Evolutionary conservation across 2,329 filamentous ascomycete species (phyloP), one percentile per base, ranked within the genome.

Genomic region (Uncinocarpus reesii): DNA sequence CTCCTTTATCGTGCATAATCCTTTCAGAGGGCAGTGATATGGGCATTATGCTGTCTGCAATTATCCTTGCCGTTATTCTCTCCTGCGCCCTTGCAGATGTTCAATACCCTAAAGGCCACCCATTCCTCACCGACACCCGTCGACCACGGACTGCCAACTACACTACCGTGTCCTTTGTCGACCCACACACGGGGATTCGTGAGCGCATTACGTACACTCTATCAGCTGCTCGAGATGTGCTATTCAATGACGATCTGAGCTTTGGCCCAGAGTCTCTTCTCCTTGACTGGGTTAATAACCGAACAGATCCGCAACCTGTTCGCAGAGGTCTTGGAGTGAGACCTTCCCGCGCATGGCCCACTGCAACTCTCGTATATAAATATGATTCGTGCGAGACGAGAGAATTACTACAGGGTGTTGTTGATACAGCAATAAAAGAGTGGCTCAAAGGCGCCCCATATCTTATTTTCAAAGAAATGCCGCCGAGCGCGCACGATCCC

Each of bases 361-460:
- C 3, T 41, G 35, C 45, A 11, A 48, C 36, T 26, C 35, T 48
- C 20, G n/a, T 35, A 2, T 48, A 48, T 16, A 48, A 48, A 18
- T 48, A 42, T 28, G 36, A 42, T 31, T 48, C 45, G 10, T 48
- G 45, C 18, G 37, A 48, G 21, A 34, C 45, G 34, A 41, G 26
- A 18, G 45, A 42, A 28, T 20, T 42, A 2, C 16, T 41, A 13
- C 45, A 48, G n/a, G 45, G 45, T 16, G 45, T 48, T 40, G 34
- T 47, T 11, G 45, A 48, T 35, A 24, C 35, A 10, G 45, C 44
- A 11, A 34, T 48, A 2, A 48, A 41, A 10, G 36, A 48, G 42
- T 48, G 45, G 45, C 41, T 21, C 16, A 41, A 42, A 15, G 45
- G 45, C n/a, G 36, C 45, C 4, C 36, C 45, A 3, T 48, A 16